Evolutionary conservation across 345 rosid species (phyloP).

Genomic region (Hypericum perforatum): DNA sequence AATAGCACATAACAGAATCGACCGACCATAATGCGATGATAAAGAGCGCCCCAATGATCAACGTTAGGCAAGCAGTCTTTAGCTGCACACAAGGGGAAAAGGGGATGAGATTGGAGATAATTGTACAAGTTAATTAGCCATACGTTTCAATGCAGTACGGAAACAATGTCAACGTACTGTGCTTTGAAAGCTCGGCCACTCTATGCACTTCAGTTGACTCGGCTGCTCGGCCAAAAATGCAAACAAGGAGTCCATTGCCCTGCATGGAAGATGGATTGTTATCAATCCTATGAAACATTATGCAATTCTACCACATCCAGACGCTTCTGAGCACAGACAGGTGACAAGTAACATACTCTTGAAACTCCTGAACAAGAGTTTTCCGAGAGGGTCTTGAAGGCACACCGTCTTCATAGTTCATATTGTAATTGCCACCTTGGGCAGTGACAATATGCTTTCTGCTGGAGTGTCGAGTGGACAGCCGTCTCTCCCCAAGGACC

Average conservation of each 20-base stretch:
- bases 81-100: constrained; percentile 38
- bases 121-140: background rate
- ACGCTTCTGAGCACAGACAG: background rate
- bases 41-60: constrained; percentile 55
- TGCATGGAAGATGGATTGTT: constrained; percentile 13
- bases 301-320: background rate
- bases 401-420: constrained; percentile 16
- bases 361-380: constrained; percentile 29
- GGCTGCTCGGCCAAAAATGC: constrained; percentile 67
- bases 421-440: constrained; percentile 19
- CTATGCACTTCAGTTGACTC: constrained; percentile 66
- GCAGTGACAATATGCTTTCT: constrained; percentile 11
- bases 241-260: constrained; percentile 43
- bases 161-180: constrained; percentile 36
- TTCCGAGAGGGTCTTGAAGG: constrained; percentile 40
- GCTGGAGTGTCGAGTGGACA: constrained; percentile 1
- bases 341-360: constrained; percentile 27
- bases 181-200: constrained; percentile 67
- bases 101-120: background rate
- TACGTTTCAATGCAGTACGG: background rate
- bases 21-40: constrained; percentile 62
- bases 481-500: constrained; percentile 14
- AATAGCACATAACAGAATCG: constrained; percentile 51
- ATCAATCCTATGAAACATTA: background rate
- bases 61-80: constrained; percentile 64